Conservation (phyloP, 2,329 filamentous ascomycete species). For the Annulohypoxylon truncatum region DNA sequence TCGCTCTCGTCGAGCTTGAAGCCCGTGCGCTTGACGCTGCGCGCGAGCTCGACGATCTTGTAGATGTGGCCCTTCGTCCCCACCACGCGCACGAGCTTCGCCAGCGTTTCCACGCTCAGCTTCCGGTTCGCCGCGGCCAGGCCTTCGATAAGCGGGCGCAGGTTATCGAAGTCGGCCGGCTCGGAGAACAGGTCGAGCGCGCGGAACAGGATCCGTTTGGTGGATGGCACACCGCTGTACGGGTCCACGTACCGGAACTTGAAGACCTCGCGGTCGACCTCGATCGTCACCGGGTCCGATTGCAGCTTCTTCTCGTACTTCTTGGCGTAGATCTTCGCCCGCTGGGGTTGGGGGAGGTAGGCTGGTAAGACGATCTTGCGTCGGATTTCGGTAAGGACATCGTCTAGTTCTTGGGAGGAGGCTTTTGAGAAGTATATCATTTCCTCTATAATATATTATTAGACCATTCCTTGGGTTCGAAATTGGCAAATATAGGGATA, state of each 20-base stretch:
- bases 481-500: background rate
- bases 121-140: slow-evolving; percentile 57
- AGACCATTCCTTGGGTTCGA: background rate
- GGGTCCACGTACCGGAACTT: slow-evolving; percentile 62
- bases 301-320: slow-evolving; percentile 62
- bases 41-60: slow-evolving; percentile 63
- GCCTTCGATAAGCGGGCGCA: slow-evolving; percentile 64
- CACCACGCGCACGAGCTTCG: slow-evolving; percentile 57
- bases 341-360: slow-evolving; percentile 66
- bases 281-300: slow-evolving; percentile 67
- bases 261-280: slow-evolving; percentile 67
- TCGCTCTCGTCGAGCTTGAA: slow-evolving; percentile 58
- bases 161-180: slow-evolving; percentile 63
- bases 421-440: slow-evolving; percentile 62
- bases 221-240: slow-evolving; percentile 57
- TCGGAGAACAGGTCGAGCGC: slow-evolving; percentile 61
- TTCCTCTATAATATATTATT: slow-evolving; percentile 35
- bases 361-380: slow-evolving; percentile 70
- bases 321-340: slow-evolving; percentile 62
- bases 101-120: slow-evolving; percentile 51
- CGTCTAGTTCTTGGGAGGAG: slow-evolving; percentile 65
- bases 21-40: slow-evolving; percentile 59
- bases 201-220: slow-evolving; percentile 52
- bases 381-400: slow-evolving; percentile 64
- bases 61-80: slow-evolving; percentile 56